Base-by-base conservation (phyloP, 345 rosid species). In the Carallia brachiata region DNA sequence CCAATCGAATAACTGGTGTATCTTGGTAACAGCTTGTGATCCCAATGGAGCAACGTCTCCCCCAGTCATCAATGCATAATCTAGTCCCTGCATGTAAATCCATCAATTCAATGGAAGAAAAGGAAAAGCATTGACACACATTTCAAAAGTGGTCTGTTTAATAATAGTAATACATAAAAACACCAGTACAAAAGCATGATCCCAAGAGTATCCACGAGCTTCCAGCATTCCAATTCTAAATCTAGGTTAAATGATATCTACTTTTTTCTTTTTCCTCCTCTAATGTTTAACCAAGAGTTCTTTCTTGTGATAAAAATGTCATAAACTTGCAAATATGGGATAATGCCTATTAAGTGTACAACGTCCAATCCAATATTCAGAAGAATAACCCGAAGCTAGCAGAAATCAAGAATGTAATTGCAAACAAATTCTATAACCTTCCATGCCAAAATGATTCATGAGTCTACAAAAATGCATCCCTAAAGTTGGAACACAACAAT, bases 31-130 rank as follows among this genome's bases (percentile, higher is more conserved):
- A 65, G 99, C 99, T 83, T 95, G 97, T 55, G 99, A 77, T 75
- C 97, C 99, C 73, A 95, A 82, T 4, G 99, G 99, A 69, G 97
- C 97, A 71, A 95, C 97, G 86, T 95, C 97, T 53, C 97, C 97
- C 50, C 97, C 99, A 0, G 97, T 95, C 99, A 95, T 95, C 90
- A 95, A 82, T 12, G 99, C 99, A 83, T 95, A 95, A 77, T 92
- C 99, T 70, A 95, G 82, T 56, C 99, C 99, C 99, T 95, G 83
- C 75, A 75, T 50, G 63, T 54, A 74, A 63, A 76, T 30, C 15
- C 72, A 39, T 28, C 62, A 65, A 60, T 74, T 17, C 63, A 62
- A 64, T 31, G 52, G 63, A 27, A 23, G 13, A 75, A 64, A 36
- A 70, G 23, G 71, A 69, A 37, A 7, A 37, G 32, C 7, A 44